Conservation (phyloP, 768 basidiomycete species). For the Suillus brevipes region DNA sequence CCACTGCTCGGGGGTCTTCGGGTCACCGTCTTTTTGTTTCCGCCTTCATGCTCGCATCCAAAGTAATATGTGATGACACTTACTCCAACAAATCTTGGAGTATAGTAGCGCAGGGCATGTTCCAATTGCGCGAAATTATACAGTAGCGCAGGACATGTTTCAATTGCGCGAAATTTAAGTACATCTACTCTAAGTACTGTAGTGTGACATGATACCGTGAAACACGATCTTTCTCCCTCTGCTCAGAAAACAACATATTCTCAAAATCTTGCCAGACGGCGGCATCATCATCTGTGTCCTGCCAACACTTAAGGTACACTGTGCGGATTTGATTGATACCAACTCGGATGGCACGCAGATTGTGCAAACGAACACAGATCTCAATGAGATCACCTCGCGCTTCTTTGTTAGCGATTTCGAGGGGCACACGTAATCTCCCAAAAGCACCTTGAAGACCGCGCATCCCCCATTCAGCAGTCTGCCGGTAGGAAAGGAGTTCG, state of each 20-base stretch:
- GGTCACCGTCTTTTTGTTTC: too few species aligned
- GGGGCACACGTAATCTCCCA: conserved; percentile 43
- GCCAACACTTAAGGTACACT: conserved; percentile 45
- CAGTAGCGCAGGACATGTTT: too few species aligned
- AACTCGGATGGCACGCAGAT: conserved; percentile 37
- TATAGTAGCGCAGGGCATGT: too few species aligned
- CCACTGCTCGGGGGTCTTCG: too few species aligned
- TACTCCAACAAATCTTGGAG: too few species aligned
- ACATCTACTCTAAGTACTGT: too few species aligned
- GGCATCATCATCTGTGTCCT: conserved; percentile 20
- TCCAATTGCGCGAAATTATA: too few species aligned
- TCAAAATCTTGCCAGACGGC: conserved; percentile 39
- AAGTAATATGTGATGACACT: too few species aligned
- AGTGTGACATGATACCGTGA: too few species aligned
- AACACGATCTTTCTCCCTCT: too few species aligned
- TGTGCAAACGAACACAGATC: conserved; percentile 33
- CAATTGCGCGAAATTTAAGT: too few species aligned
- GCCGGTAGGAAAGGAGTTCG: conserved; percentile 34
- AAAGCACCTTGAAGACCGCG: conserved; percentile 45
- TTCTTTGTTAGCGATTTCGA: conserved; percentile 34
- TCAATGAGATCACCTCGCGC: conserved; percentile 36
- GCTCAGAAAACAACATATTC: conserved; percentile 36
- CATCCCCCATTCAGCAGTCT: conserved; percentile 57
- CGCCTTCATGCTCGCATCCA: too few species aligned
- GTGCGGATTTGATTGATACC: conserved; percentile 44